Base-by-base conservation (phyloP, 1,284 basidiomycete species). In the Cryptococcus sp. region DNA sequence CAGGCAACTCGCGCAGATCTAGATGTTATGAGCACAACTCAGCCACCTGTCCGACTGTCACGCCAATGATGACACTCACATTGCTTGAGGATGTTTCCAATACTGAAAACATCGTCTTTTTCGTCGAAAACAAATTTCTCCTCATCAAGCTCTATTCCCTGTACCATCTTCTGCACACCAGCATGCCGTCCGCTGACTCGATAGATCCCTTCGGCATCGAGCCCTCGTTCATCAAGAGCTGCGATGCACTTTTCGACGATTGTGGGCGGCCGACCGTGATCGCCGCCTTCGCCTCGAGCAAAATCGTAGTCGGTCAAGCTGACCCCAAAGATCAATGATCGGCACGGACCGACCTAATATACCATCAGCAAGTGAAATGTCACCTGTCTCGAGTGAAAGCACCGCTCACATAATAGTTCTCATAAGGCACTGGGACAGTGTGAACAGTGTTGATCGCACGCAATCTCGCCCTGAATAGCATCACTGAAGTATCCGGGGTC, bases 81-180 rank as follows among this genome's bases (percentile, higher is more conserved):
- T 51, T 91, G 90, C 83, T 99, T 98, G 56, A 99, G 80, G 48
- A 99, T 82, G 0, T 91, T 92, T 5, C 91, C 85, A n/a, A 97
- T 88, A 11, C 88, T 89, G 70, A 87, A 90, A 0, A 94, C 83
- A 72, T 99, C 96, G 68, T 96, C 91, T 46, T 84, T 84, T 6
- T 83, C 78, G 13, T 83, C 80, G 72, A 99, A 95, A 54, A 83
- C 79, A 76, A 98, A 98, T 4, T 81, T 80, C n/a, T 82, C 79
- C 78, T 98, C 96, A 73, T 96, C 88, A 65, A 86, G 87, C 77
- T 99, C 95, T 58, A 97, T 87, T 66, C 87, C 87, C 66, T 91
- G 89, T 68, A 92, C 87, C 61, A 96, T 80, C 86, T 93, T 83
- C 74, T 92, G 89, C 29, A 96, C 87, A 54, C 88, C 80, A 13